phyloP scores from a whole-genome alignment of 208 protist genomes.

The Leishmania mexicana region DNA sequence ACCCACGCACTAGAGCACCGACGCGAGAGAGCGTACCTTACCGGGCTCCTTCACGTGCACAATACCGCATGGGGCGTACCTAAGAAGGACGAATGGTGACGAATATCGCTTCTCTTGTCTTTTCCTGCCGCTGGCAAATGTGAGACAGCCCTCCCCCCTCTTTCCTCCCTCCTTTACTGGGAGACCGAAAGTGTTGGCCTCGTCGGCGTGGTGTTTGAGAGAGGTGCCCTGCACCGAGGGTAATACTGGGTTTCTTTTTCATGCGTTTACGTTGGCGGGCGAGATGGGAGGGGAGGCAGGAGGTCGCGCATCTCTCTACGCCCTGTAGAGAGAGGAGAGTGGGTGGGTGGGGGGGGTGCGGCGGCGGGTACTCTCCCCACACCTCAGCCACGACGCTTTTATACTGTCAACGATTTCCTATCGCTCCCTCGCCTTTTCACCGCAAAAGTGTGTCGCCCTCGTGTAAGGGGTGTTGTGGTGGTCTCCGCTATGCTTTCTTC shows the following conservation, averaged over 20 bases:
- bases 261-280: no score
- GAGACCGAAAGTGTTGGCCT: no score
- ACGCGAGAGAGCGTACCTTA: neutral
- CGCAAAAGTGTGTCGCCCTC: neutral
- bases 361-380: no score
- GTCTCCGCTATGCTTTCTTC: neutral
- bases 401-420: neutral
- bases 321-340: no score
- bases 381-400: no score
- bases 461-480: neutral
- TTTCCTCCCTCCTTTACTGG: neutral
- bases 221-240: no score
- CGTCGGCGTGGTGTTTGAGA: neutral
- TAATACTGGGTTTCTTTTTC: no score
- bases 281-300: no score
- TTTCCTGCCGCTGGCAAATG: neutral
- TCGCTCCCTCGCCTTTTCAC: neutral
- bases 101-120: neutral
- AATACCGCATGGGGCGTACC: neutral
- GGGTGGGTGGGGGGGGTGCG: no score
- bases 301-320: neutral
- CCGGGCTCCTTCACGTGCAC: neutral
- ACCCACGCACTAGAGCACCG: neutral
- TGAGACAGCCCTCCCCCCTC: neutral
- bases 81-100: neutral